These are phyloP conservation scores for Scolecobasidium constrictum DNA, from an alignment of 2,329 filamentous ascomycete genomes.

Conservation along the genomic window DNA sequence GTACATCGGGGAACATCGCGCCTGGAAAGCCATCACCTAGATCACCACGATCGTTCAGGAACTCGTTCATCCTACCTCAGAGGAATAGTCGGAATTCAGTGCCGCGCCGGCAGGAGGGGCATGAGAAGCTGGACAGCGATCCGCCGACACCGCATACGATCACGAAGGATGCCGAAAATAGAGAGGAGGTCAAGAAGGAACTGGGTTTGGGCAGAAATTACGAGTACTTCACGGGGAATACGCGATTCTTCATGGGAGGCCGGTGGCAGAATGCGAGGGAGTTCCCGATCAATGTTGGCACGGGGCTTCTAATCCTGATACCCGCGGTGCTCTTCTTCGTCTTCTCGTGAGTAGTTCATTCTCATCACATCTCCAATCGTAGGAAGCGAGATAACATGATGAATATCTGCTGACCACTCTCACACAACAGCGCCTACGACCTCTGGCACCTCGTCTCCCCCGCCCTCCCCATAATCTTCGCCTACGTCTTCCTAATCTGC, in stretches of 20 bases:
- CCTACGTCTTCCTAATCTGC: conserved; percentile 82
- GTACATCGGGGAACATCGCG: background rate
- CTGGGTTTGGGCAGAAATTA: conserved; percentile 60
- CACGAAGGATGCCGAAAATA: conserved; percentile 33
- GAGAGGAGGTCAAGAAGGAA: conserved; percentile 28
- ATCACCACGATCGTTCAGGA: conserved; percentile 66
- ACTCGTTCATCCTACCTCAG: conserved; percentile 59
- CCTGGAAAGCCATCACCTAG: conserved; percentile 45
- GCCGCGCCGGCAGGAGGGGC: conserved; percentile 40
- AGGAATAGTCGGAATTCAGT: conserved; percentile 32
- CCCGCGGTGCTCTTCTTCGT: conserved; percentile 75
- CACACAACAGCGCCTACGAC: conserved; percentile 66
- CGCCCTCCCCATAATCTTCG: conserved; percentile 80
- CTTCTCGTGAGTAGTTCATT: conserved; percentile 48
- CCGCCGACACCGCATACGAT: conserved; percentile 61
- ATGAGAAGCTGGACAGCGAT: conserved; percentile 74
- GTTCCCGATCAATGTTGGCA: conserved; percentile 79
- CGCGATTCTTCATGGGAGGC: conserved; percentile 76
- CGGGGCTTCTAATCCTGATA: conserved; percentile 66
- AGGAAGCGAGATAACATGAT: background rate
- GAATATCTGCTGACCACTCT: conserved; percentile 13
- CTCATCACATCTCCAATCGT: background rate
- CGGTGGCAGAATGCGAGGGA: conserved; percentile 81
- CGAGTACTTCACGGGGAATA: conserved; percentile 91
- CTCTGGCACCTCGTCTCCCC: conserved; percentile 80